These are phyloP conservation scores for Lasiosphaeriaceae sp. DNA, from an alignment of 495 filamentous ascomycete genomes.

Conservation along the genomic window DNA sequence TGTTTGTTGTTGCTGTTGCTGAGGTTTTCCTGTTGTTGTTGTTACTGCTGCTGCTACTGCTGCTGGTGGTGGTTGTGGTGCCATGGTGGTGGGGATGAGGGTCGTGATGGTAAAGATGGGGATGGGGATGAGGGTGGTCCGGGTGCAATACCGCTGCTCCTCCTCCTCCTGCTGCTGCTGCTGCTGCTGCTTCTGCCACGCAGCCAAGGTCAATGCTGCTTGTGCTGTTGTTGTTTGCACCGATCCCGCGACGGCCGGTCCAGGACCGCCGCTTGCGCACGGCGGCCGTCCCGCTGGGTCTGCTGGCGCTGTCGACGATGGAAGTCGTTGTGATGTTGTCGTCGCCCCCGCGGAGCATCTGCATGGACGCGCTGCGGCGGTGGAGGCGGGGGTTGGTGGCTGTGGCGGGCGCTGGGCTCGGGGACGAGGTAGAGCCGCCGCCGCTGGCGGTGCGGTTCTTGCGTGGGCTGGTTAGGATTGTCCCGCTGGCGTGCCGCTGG, in stretches of 20 bases:
- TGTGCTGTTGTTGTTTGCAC: neutral
- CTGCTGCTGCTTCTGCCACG: neutral
- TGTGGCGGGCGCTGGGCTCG: conserved; percentile 11
- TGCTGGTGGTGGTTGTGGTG: neutral
- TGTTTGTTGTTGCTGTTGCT: no score
- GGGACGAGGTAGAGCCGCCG: conserved; percentile 19
- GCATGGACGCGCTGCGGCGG: conserved; percentile 25
- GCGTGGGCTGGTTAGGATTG: conserved; percentile 28
- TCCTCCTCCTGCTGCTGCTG: no score
- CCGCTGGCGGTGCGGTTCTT: conserved; percentile 29
- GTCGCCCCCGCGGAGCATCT: conserved; percentile 15
- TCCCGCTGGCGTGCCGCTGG: neutral
- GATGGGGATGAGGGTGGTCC: neutral
- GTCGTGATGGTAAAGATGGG: neutral
- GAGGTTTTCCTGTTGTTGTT: no score
- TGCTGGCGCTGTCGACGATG: neutral
- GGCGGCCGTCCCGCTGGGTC: conserved; percentile 5
- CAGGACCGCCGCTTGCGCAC: conserved; percentile 26
- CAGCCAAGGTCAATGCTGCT: neutral
- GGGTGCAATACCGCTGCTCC: no score
- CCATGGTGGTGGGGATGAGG: neutral
- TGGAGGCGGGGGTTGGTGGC: conserved; percentile 15
- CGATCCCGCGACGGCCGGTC: conserved; percentile 11
- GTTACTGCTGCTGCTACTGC: no score
- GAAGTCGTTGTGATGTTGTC: neutral